Conservation (phyloP, 177 flowering plant genomes). For the Vitis hybrid region DNA sequence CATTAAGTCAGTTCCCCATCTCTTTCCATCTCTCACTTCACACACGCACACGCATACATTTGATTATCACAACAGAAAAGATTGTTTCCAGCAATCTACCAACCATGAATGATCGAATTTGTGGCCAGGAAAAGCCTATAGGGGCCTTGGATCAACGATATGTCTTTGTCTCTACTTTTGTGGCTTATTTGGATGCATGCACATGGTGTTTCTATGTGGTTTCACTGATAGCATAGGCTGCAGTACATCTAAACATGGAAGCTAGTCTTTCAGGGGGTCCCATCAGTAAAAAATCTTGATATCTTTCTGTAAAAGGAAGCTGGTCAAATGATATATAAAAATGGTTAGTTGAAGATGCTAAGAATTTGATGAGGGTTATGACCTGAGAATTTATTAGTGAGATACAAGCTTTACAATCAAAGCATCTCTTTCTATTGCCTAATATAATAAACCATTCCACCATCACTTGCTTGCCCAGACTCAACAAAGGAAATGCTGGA, state of each 20-base stretch:
- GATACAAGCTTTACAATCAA: slow-evolving; percentile 2
- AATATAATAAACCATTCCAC: too few relatives aligned
- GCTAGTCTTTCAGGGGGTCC: not conserved
- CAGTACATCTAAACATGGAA: slow-evolving; percentile 7
- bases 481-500: slow-evolving; percentile 4
- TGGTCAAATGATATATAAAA: slow-evolving; percentile 12
- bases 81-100: not conserved
- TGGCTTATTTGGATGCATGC: slow-evolving; percentile 15
- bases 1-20: slow-evolving; percentile 14
- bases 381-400: slow-evolving; percentile 2
- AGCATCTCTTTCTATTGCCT: slow-evolving; percentile 13
- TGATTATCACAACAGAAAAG: not conserved
- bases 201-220: slow-evolving; percentile 14
- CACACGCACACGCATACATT: not conserved
- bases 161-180: slow-evolving; percentile 18
- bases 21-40: not conserved
- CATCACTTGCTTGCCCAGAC: slow-evolving; percentile 2
- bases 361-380: slow-evolving; percentile 16
- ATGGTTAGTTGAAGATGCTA: slow-evolving; percentile 13
- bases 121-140: slow-evolving; percentile 3
- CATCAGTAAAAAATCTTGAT: slow-evolving; percentile 1
- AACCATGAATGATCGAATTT: slow-evolving; percentile 3
- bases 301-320: slow-evolving; percentile 11
- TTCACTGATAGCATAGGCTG: slow-evolving; percentile 7
- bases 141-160: slow-evolving; percentile 7